A percentile compares a stretch with the other conserved stretches of the same genome.
Evolutionary conservation across 1,284 basidiomycete genomes (phyloP).

Genomic region (Bjerkandera adusta): DNA sequence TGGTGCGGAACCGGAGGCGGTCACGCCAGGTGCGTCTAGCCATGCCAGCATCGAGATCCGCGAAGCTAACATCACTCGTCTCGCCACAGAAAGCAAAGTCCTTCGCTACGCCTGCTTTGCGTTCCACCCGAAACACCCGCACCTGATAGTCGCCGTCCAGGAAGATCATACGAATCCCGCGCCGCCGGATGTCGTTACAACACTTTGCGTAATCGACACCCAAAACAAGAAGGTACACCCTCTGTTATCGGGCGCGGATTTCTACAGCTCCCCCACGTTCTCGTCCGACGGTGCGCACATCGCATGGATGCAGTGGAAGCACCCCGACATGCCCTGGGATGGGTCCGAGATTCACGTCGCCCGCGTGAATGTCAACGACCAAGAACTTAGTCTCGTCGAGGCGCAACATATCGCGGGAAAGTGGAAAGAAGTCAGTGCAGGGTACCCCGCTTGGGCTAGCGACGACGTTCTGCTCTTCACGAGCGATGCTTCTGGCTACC

Average conservation of each 20-base stretch:
- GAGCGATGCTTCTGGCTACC: constrained; percentile 65
- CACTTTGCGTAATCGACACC: constrained; percentile 55
- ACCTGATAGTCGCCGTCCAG: constrained; percentile 52
- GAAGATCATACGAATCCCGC: constrained; percentile 68
- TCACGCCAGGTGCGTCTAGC: constrained; percentile 56
- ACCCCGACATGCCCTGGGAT: constrained; percentile 85
- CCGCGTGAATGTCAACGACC: constrained; percentile 28
- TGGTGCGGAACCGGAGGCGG: constrained; percentile 41
- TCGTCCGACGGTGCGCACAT: constrained; percentile 66
- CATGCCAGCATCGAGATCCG: background rate
- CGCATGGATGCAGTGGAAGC: constrained; percentile 72
- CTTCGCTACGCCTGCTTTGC: constrained; percentile 58
- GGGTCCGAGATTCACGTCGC: constrained; percentile 61
- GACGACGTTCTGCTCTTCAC: constrained; percentile 63
- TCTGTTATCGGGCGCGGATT: constrained; percentile 59
- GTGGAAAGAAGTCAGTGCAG: constrained; percentile 43
- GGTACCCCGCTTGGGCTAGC: constrained; percentile 59
- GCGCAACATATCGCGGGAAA: constrained; percentile 46
- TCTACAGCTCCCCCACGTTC: constrained; percentile 63
- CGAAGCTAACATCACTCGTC: background rate
- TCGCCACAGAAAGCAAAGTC: constrained; percentile 42
- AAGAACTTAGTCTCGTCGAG: constrained; percentile 32
- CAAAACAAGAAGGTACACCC: constrained; percentile 37
- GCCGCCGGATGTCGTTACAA: constrained; percentile 54
- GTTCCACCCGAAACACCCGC: constrained; percentile 43